Base-by-base conservation (phyloP, 2,329 filamentous ascomycete genomes). In the Aspergillus flavus region DNA sequence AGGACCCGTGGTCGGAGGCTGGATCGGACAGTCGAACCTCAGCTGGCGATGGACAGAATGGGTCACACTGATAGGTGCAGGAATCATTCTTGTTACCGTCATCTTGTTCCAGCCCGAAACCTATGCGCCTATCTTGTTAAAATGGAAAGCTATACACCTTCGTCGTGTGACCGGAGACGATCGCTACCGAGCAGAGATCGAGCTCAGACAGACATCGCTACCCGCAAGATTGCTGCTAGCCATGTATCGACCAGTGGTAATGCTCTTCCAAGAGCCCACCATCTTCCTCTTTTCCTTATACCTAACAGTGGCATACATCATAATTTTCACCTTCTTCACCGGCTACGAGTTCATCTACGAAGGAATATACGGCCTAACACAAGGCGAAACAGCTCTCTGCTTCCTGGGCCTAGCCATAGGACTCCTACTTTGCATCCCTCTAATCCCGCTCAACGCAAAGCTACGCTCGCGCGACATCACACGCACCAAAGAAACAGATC, bases 281-380 rank as follows among this genome's bases (percentile, higher is more conserved):
- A 19, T 45, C 41, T 21, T 23, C 28, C 52, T 73, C 12, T 63
- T 72, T 57, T 67, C 68, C 1, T 52, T 75, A 1, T 76, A 76
- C 55, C 53, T 76, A 45, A 66, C 65, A 6, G 36, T 76, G 4
- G 56, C 76, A 6, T 76, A 74, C 61, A 69, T 76, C 26, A 64
- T 76, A 10, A 66, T 76, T 0, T 76, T 75, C 57, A 73, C 70
- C 7, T 76, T 75, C 58, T 63, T 76, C 14, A 79, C 81, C 11
- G 83, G 83, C 56, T 85, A 83, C 68, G 76, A 80, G 14, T 84
- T 79, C 71, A 81, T 85, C 64, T 85, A 86, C 71, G 74, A 75
- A 23, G 73, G 82, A 0, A 83, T 81, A 0, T 82, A 86, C 67
- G 75, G 75, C 9, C 78, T 83, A n/a, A 80, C 79, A 0, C 69